Percentiles rank a stretch among this genome's conserved stretches.
Evolutionary conservation across 139 green algal species (phyloP).

Genomic region (Cymbomonas tetramitiformis): DNA sequence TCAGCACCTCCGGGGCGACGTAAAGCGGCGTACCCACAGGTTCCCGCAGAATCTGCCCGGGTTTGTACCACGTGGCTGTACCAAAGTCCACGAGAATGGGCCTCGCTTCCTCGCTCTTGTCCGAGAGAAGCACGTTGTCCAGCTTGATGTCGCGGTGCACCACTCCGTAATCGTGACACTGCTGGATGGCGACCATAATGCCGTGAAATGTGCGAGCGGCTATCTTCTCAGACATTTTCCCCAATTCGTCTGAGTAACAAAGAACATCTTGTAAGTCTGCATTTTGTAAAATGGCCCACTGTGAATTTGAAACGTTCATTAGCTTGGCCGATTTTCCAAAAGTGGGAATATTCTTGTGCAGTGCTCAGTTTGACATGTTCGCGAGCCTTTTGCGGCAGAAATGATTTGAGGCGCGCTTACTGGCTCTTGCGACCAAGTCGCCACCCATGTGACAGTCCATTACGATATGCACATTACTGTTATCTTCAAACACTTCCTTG

Average conservation of each 20-base stretch:
- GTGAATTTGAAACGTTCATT: too few species aligned
- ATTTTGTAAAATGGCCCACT: too few species aligned
- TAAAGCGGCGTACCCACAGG: constrained; percentile 89
- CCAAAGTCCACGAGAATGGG: constrained; percentile 83
- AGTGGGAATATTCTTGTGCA: too few species aligned
- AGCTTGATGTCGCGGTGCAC: constrained; percentile 37
- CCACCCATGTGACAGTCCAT: constrained; percentile 85
- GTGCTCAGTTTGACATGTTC: too few species aligned
- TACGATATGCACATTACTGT: constrained; percentile 37
- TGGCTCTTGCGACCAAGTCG: constrained; percentile 93
- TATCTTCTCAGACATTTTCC: background rate
- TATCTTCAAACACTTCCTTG: constrained; percentile 19
- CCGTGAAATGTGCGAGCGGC: background rate
- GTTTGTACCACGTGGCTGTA: constrained; percentile 72
- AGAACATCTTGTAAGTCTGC: too few species aligned
- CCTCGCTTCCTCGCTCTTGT: too few species aligned
- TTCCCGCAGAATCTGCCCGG: constrained; percentile 63
- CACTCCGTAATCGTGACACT: constrained; percentile 3
- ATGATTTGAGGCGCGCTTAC: too few species aligned
- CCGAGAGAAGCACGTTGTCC: constrained; percentile 15
- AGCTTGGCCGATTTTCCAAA: too few species aligned
- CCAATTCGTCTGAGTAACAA: background rate
- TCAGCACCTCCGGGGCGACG: constrained; percentile 75
- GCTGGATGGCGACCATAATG: background rate
- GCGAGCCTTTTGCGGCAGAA: too few species aligned